Evolutionary conservation across 768 basidiomycete genomes (phyloP), one percentile per base, ranked within the genome.

Genomic region (Amanita rimosa): DNA sequence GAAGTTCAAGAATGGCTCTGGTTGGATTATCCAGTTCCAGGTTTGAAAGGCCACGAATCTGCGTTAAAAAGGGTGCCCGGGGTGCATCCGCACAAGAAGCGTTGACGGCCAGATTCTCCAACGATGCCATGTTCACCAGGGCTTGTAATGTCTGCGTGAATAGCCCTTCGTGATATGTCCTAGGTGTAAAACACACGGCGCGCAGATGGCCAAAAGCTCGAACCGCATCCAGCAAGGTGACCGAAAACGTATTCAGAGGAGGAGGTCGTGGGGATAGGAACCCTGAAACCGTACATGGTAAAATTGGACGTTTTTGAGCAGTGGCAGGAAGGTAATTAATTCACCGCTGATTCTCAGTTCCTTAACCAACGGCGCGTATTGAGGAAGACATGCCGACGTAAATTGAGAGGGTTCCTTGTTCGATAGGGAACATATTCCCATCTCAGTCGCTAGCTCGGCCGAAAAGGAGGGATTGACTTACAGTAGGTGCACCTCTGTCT

Each of bases 271-370:
- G 40, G 24, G 62, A 57, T 4, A 63, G 54, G 39, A 53, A 60
- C 19, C 58, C 62, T 62, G 46, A 9, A 45, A 52, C 21, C 43
- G 33, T n/a, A 50, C 33, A 52, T 42, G 53, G 49, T 22, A 44
- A 35, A 26, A 46, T 46, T 36, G 42, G 51, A 31, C 44, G 10
- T 48, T 43, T n/a, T 19, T 36, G 50, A 49, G 33, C 37, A 38
- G 21, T 44, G 47, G 44, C 47, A 42, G 31, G 31, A 33, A 49
- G 16, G 21, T 49, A 40, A 44, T 22, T 22, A 37, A 49, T 43
- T 49, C 61, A 78, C 78, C 76, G 43, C 61, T 61, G 34, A 80
- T 64, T 60, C 72, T 66, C 16, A 79, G 58, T 45, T 64, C 58
- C 7, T 57, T 54, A 2, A 79, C 76, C 53, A 69, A 59, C 4